Base-by-base conservation (phyloP, 75 land plant genomes). In the Selaginella tamariscina region DNA sequence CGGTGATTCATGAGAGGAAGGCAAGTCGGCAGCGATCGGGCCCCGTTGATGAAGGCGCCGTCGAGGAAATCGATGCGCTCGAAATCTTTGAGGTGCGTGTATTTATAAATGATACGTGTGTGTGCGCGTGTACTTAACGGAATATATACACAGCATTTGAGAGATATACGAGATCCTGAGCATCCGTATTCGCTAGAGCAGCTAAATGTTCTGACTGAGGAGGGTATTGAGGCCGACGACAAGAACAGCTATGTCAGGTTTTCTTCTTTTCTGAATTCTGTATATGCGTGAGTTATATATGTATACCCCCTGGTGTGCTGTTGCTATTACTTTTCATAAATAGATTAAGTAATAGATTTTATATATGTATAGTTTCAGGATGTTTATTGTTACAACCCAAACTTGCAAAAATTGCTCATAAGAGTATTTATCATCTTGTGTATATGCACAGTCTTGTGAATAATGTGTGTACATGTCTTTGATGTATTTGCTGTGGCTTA, bases 161-260 rank as follows among this genome's bases (percentile, higher is more conserved):
- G 92, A 65, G 96, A 91, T 66, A 91, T 91, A 0, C 87, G 81
- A 68, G 96, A 91, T 83, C 96, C 92, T 13, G 96, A 91, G 85
- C 96, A 91, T 64, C 96, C 96, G 2, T 91, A 91, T 74, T 91
- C 96, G 0, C 68, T 91, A 32, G 96, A 91, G 69, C 92, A 91
- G 83, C 84, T 91, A 23, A 91, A 87, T 54, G 96, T 91, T 49
- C 80, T 91, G 1, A 73, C 96, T 2, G 92, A 91, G 71, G 92
- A 88, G 30, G 81, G 84, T n/a, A 80, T 91, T 64, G 75, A 81
- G 0, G 92, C 88, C 27, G 91, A 91, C 33, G 92, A 88, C 70
- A 88, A 83, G 77, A 76, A 76, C 1, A 82, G 88, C 1, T 77
- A 83, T 27, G 86, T 91, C 39, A 32, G 71, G 96, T 91, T 39